A percentile compares a stretch with the other conserved stretches of the same genome.
These are phyloP conservation scores for Coelastrella sp. DNA, from an alignment of 139 green algal species.

Conservation along the genomic window DNA sequence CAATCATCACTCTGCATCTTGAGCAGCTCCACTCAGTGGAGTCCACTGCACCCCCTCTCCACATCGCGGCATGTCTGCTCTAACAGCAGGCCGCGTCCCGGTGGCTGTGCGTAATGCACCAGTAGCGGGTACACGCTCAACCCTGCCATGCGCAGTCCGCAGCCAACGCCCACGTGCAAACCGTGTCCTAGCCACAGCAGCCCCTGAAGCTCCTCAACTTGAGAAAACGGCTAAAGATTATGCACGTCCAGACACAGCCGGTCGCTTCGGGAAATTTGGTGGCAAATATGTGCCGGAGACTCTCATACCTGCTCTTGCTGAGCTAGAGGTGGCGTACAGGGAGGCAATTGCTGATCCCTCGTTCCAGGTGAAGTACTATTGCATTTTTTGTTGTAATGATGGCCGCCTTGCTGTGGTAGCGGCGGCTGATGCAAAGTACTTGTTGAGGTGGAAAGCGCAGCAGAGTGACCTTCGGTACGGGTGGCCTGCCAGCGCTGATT, in stretches of 20 bases:
- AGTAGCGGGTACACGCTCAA: background rate
- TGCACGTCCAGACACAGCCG: conserved; percentile 79
- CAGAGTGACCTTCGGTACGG: conserved; percentile 64
- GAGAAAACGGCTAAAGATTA: conserved; percentile 34
- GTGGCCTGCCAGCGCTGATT: no score
- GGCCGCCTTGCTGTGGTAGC: no score
- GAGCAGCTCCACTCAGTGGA: background rate
- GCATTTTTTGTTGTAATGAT: background rate
- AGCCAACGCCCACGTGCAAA: background rate
- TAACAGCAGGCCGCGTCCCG: background rate
- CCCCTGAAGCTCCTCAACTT: conserved; percentile 13
- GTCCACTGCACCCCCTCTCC: background rate
- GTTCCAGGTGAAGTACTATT: conserved; percentile 71
- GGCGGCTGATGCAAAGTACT: no score
- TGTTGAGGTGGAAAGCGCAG: no score
- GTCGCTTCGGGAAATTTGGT: conserved; percentile 88
- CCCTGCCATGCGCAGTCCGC: background rate
- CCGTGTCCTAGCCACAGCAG: conserved; percentile 5
- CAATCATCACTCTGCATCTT: background rate
- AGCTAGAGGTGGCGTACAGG: conserved; percentile 90
- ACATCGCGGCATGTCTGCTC: background rate
- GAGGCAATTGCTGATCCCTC: conserved; percentile 71
- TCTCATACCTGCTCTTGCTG: conserved; percentile 90
- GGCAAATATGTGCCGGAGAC: conserved; percentile 99
- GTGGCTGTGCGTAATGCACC: background rate